phyloP scores from a whole-genome alignment of 805 yeast genomes.

The Debaryomyces tyrocola region DNA sequence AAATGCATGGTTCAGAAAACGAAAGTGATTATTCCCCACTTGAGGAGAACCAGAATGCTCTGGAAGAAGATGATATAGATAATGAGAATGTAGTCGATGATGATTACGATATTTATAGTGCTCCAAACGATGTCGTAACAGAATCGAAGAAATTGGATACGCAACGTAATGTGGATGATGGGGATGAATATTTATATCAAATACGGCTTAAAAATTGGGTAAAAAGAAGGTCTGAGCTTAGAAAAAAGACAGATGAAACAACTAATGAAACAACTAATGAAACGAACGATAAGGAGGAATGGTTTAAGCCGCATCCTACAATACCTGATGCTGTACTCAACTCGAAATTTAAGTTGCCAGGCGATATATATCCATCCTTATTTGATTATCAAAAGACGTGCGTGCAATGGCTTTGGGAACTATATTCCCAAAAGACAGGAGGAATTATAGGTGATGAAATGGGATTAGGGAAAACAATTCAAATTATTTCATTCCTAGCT shows the following conservation, averaged over 20 bases:
- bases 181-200: conserved; percentile 67
- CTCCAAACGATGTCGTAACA: conserved; percentile 1
- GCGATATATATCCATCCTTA: conserved; percentile 81
- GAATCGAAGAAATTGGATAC: background rate
- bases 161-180: conserved; percentile 66
- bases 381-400: conserved; percentile 96
- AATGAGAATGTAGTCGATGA: conserved; percentile 6
- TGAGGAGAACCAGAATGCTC: conserved; percentile 10
- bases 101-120: conserved; percentile 2
- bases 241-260: conserved; percentile 18
- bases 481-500: conserved; percentile 86
- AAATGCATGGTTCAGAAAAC: background rate
- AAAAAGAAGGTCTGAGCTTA: conserved; percentile 45
- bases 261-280: conserved; percentile 3
- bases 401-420: conserved; percentile 96
- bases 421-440: conserved; percentile 85
- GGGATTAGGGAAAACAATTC: conserved; percentile 97
- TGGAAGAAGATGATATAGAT: conserved; percentile 16
- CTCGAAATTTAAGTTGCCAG: conserved; percentile 74
- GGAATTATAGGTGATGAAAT: conserved; percentile 97
- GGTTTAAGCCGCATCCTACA: conserved; percentile 75
- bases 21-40: background rate
- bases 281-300: conserved; percentile 46
- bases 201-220: conserved; percentile 63
- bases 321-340: conserved; percentile 74